Evolutionary conservation across 2,329 filamentous ascomycete species (phyloP).

Genomic region (Aspergillus felis): DNA sequence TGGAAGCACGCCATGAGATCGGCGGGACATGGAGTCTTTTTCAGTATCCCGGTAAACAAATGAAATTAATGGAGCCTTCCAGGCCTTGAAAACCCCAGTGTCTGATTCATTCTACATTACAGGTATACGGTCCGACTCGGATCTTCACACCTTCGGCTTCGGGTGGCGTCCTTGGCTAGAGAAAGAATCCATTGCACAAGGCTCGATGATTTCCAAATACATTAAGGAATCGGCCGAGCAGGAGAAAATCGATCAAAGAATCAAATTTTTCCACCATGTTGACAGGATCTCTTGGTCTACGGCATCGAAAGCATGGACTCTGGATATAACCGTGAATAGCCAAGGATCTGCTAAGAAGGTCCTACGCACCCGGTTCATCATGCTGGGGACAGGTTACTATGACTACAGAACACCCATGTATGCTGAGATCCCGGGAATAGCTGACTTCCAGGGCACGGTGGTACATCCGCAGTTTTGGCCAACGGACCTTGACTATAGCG

Average conservation of each 20-base stretch:
- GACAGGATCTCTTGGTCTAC: slow-evolving; percentile 50
- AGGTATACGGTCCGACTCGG: slow-evolving; percentile 60
- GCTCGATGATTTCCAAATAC: slow-evolving; percentile 50
- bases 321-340: slow-evolving; percentile 31
- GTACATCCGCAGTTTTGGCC: slow-evolving; percentile 74
- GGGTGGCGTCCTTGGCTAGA: slow-evolving; percentile 63
- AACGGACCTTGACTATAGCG: slow-evolving; percentile 57
- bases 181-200: slow-evolving; percentile 44
- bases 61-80: too few species aligned
- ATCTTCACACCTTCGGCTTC: slow-evolving; percentile 59
- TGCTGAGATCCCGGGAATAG: slow-evolving; percentile 59
- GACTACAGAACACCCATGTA: slow-evolving; percentile 61
- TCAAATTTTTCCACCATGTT: slow-evolving; percentile 50
- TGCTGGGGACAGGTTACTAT: slow-evolving; percentile 65
- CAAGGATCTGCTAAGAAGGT: slow-evolving; percentile 25
- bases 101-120: too few species aligned
- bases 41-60: slow-evolving; percentile 51
- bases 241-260: slow-evolving; percentile 50
- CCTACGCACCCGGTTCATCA: slow-evolving; percentile 31
- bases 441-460: slow-evolving; percentile 58
- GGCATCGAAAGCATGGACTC: slow-evolving; percentile 48
- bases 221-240: slow-evolving; percentile 46
- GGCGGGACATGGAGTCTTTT: slow-evolving; percentile 75
- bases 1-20: slow-evolving; percentile 59
- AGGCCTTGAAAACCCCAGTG: too few species aligned